Evolutionary conservation across 2,329 filamentous ascomycete species (phyloP).

Genomic region (Rhynchosporium secalis): DNA sequence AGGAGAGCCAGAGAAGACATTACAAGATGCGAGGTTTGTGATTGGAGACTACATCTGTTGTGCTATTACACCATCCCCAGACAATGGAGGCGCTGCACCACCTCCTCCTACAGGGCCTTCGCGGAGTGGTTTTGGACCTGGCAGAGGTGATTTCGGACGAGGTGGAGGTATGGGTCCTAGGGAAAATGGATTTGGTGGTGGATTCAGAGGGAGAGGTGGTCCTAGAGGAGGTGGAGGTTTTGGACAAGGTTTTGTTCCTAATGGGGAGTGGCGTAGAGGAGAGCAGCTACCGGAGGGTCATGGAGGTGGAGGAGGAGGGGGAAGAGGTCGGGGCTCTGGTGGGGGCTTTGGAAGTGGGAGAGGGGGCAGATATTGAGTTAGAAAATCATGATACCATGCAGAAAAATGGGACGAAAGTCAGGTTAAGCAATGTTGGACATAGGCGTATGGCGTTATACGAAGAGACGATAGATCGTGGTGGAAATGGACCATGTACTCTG

Average conservation of each 20-base stretch:
- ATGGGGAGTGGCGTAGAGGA: conserved; percentile 67
- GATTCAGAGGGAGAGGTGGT: conserved; percentile 41
- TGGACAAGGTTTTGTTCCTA: conserved; percentile 45
- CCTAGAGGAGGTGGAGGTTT: conserved; percentile 43
- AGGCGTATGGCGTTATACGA: conserved; percentile 4
- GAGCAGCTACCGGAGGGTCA: conserved; percentile 59
- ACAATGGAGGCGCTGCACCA: conserved; percentile 72
- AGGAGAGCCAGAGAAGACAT: conserved; percentile 68
- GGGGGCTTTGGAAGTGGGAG: conserved; percentile 46
- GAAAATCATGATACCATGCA: conserved; percentile 27
- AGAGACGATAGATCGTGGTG: background rate
- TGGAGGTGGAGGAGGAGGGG: conserved; percentile 41
- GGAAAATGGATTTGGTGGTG: conserved; percentile 41
- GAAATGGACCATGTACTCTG: background rate
- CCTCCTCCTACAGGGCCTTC: conserved; percentile 54
- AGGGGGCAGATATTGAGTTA: conserved; percentile 44
- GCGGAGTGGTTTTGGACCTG: conserved; percentile 42
- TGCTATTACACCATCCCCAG: conserved; percentile 73
- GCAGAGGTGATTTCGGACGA: conserved; percentile 41
- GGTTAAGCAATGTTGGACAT: background rate
- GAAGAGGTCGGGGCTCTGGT: conserved; percentile 42
- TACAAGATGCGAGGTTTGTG: conserved; percentile 77
- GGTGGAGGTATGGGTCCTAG: conserved; percentile 42
- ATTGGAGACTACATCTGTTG: conserved; percentile 88
- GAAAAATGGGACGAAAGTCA: background rate